Evolutionary conservation across 176 grass and related monocot genomes (phyloP).

Genomic region (Rhipidocladum racemiflorum): DNA sequence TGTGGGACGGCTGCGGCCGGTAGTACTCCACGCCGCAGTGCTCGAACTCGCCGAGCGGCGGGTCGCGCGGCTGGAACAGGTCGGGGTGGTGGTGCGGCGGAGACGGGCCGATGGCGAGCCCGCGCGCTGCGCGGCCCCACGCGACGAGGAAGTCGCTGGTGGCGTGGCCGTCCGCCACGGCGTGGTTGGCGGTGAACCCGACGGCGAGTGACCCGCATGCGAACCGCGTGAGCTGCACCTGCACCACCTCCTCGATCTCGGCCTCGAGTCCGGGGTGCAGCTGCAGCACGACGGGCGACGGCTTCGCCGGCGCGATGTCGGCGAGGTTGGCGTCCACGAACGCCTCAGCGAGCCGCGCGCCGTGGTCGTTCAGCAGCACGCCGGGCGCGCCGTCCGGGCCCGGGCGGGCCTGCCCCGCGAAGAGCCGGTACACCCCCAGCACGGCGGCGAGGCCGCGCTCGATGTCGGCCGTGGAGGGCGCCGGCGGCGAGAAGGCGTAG

Average conservation of each 20-base stretch:
- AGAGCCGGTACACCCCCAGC: constrained; percentile 39
- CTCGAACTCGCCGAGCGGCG: constrained; percentile 38
- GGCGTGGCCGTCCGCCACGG: constrained; percentile 51
- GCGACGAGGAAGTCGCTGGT: constrained; percentile 57
- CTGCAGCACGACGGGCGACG: constrained; percentile 27
- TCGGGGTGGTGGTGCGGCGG: constrained; percentile 20
- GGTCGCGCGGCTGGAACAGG: constrained; percentile 28
- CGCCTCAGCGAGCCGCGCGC: constrained; percentile 50
- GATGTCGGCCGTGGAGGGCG: constrained; percentile 35
- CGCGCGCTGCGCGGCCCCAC: constrained; percentile 50
- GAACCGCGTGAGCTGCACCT: constrained; percentile 64
- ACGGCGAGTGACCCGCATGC: constrained; percentile 47
- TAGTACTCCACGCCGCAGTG: constrained; percentile 49
- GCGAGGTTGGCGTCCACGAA: constrained; percentile 21
- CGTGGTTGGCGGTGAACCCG: constrained; percentile 49
- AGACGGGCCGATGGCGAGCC: background rate
- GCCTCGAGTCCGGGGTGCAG: constrained; percentile 38
- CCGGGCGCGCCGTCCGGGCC: constrained; percentile 15
- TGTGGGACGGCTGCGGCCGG: background rate
- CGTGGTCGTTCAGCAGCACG: constrained; percentile 46
- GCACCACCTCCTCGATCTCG: constrained; percentile 41
- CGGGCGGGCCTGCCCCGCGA: constrained; percentile 30
- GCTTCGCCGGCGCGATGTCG: constrained; percentile 28
- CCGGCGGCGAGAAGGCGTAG: constrained; percentile 59
- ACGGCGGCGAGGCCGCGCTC: constrained; percentile 40